Percentiles rank a stretch among this genome's conserved stretches.
Evolutionary conservation across 2,329 filamentous ascomycete species (phyloP).

Genomic region (Paecilomyces sp.): DNA sequence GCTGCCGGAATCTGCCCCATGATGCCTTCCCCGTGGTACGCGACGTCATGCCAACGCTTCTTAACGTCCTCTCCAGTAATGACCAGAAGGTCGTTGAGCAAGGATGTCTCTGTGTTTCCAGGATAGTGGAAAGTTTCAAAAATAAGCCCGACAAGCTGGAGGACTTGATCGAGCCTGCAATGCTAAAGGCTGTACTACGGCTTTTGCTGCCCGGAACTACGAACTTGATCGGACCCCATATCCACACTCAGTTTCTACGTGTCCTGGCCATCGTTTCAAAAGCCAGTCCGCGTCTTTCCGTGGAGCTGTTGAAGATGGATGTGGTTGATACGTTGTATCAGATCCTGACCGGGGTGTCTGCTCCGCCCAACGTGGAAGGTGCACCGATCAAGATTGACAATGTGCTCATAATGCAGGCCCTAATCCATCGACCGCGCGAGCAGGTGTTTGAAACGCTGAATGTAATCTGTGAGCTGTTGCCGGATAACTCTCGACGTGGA

Average conservation of each 20-base stretch:
- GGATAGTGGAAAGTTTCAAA: constrained; percentile 96
- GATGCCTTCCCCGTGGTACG: constrained; percentile 87
- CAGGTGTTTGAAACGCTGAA: constrained; percentile 97
- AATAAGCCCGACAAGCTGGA: constrained; percentile 82
- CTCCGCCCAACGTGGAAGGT: constrained; percentile 62
- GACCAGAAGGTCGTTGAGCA: constrained; percentile 97
- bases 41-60: constrained; percentile 93
- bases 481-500: constrained; percentile 58
- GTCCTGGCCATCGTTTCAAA: constrained; percentile 86
- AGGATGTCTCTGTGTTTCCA: constrained; percentile 87
- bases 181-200: constrained; percentile 77
- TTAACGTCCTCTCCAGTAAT: constrained; percentile 82
- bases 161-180: constrained; percentile 79
- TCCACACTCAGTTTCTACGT: constrained; percentile 92
- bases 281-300: constrained; percentile 78
- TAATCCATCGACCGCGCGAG: constrained; percentile 90
- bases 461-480: constrained; percentile 90
- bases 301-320: constrained; percentile 90
- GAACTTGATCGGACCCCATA: constrained; percentile 86
- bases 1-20: constrained; percentile 91
- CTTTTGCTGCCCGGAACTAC: constrained; percentile 89
- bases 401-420: constrained; percentile 95
- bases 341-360: constrained; percentile 91
- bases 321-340: constrained; percentile 97
- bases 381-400: constrained; percentile 69